Conservation (phyloP, 257 asterid species). For the Nicotiana tabacum region DNA sequence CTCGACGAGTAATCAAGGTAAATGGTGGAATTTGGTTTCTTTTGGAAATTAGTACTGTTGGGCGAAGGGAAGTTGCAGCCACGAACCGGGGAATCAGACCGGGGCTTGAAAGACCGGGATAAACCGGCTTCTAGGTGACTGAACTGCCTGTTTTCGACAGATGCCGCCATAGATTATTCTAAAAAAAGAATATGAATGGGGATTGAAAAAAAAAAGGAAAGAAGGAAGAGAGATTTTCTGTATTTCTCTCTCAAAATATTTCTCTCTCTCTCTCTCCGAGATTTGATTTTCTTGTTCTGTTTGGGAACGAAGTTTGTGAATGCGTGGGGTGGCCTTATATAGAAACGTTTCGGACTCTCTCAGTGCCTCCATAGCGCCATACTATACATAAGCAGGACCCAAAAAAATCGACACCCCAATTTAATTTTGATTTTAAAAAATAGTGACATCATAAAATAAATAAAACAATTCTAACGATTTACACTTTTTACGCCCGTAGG, state of each 20-base stretch:
- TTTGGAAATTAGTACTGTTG: constrained; percentile 16
- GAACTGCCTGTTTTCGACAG: constrained; percentile 62
- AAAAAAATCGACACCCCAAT: neutral
- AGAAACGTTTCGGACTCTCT: neutral
- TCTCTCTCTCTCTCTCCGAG: neutral
- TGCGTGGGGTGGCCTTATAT: neutral
- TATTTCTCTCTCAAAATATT: neutral
- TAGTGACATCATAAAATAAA: neutral
- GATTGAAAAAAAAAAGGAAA: neutral
- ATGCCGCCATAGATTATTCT: constrained; percentile 59
- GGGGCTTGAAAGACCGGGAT: constrained; percentile 37
- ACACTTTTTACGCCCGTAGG: neutral
- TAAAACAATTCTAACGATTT: neutral
- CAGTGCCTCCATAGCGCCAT: neutral
- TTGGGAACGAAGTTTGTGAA: constrained; percentile 10
- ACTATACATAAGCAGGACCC: neutral
- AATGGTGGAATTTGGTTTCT: constrained; percentile 1
- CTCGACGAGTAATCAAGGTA: constrained; percentile 35
- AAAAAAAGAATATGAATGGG: neutral
- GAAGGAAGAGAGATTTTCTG: no score
- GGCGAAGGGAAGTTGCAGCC: constrained; percentile 34
- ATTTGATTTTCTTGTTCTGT: neutral
- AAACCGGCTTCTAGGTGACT: constrained; percentile 40
- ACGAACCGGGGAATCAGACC: constrained; percentile 60
- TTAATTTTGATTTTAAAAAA: neutral